phyloP scores from a whole-genome alignment of 2,329 filamentous ascomycete genomes.

The Phoma sp. region DNA sequence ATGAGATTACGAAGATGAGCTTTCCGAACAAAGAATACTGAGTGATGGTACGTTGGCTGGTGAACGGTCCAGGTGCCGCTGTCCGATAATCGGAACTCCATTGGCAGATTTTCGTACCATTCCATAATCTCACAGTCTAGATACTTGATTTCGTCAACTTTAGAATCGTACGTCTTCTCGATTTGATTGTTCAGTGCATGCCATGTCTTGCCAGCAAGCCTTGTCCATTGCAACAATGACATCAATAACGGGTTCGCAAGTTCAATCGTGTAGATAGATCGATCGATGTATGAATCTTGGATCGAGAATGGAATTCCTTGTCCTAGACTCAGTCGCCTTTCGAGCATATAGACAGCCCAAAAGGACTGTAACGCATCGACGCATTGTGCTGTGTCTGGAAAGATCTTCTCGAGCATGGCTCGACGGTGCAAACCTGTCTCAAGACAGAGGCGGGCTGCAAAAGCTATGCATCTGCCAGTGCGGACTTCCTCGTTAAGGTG shows the following conservation, averaged over 20 bases:
- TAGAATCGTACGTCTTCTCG: conserved; percentile 14
- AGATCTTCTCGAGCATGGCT: conserved; percentile 13
- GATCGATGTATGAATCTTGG: conserved; percentile 20
- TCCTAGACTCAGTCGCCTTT: conserved; percentile 17
- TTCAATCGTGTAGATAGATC: conserved; percentile 10
- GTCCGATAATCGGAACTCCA: background rate
- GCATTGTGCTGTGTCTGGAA: conserved; percentile 7
- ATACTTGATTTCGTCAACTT: conserved; percentile 13
- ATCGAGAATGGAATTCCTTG: conserved; percentile 22
- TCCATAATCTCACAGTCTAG: conserved; percentile 16
- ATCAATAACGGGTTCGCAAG: conserved; percentile 9
- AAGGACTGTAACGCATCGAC: conserved; percentile 18
- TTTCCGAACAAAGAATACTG: conserved; percentile 14
- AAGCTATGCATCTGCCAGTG: conserved; percentile 19
- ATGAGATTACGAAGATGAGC: conserved; percentile 18
- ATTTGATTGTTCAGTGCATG: conserved; percentile 16
- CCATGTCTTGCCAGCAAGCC: conserved; percentile 20
- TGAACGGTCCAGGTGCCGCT: background rate
- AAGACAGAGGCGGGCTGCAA: conserved; percentile 18
- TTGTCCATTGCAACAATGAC: conserved; percentile 18
- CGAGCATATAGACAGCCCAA: conserved; percentile 23
- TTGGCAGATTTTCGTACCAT: conserved; percentile 13
- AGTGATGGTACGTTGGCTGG: conserved; percentile 15
- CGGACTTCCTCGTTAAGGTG: conserved; percentile 21
- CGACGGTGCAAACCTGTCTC: conserved; percentile 18